These are phyloP conservation scores for Volvox africanus DNA, from an alignment of 139 green algal species.

Conservation along the genomic window DNA sequence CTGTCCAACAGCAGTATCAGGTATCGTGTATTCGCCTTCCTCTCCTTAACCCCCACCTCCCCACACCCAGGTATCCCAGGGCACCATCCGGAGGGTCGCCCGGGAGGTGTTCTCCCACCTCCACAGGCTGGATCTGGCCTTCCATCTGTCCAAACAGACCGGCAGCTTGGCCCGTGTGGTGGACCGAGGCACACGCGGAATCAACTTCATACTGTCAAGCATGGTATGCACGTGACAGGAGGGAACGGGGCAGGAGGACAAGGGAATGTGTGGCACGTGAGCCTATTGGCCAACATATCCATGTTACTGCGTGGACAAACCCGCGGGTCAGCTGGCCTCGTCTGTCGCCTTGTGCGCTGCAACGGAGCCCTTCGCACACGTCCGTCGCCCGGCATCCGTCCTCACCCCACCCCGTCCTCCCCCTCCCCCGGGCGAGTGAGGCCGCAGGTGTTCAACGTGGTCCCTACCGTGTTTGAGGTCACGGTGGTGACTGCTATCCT, in stretches of 20 bases:
- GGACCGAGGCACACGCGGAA: constrained; percentile 93
- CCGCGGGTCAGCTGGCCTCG: no score
- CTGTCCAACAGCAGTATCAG: no score
- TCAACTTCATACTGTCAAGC: constrained; percentile 89
- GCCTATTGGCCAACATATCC: no score
- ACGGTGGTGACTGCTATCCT: constrained; percentile 89
- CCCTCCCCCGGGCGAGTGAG: neutral
- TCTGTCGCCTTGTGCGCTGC: no score
- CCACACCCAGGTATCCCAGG: constrained; percentile 58
- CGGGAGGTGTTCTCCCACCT: constrained; percentile 91
- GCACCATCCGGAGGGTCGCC: constrained; percentile 80
- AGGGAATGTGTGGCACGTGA: no score
- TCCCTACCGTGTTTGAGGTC: constrained; percentile 94
- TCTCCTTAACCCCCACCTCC: neutral
- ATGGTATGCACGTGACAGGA: neutral
- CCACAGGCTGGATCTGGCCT: constrained; percentile 89
- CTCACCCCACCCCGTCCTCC: neutral
- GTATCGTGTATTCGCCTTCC: neutral
- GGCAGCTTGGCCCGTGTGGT: constrained; percentile 88
- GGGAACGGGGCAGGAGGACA: neutral
- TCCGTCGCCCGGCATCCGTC: neutral
- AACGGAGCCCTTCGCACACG: neutral
- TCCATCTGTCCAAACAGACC: constrained; percentile 92
- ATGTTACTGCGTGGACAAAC: no score
- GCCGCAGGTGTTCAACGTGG: constrained; percentile 93